phyloP scores from a whole-genome alignment of 2,329 filamentous ascomycete species.

The Aspergillus awamori region DNA sequence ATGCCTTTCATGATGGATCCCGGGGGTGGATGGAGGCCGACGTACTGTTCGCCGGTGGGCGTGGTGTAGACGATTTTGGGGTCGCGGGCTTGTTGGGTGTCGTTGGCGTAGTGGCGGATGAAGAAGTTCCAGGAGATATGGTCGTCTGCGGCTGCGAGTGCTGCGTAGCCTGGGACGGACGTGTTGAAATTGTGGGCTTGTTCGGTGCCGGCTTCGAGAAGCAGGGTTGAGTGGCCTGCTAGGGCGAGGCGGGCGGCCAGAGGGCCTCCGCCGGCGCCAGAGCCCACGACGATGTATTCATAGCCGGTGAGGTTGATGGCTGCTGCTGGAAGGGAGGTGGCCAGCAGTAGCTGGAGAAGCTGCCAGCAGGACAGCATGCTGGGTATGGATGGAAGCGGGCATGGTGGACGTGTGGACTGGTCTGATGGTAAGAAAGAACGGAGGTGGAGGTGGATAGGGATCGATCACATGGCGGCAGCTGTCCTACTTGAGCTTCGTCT shows the following conservation, averaged over 20 bases:
- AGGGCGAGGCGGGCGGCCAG: conserved; percentile 40
- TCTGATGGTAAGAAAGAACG: not conserved
- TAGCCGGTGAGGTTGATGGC: conserved; percentile 34
- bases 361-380: not conserved
- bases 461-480: too few species aligned
- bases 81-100: conserved; percentile 32
- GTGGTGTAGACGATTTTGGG: conserved; percentile 47
- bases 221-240: conserved; percentile 38
- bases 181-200: conserved; percentile 35
- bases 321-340: not conserved
- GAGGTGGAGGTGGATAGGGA: too few species aligned
- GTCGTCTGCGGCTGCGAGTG: conserved; percentile 34
- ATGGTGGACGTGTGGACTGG: not conserved
- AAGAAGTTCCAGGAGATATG: conserved; percentile 40
- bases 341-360: not conserved
- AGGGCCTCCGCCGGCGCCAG: conserved; percentile 41
- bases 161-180: conserved; percentile 33
- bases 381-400: not conserved
- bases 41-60: conserved; percentile 55
- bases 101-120: conserved; percentile 39
- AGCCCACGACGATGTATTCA: conserved; percentile 45
- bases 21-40: conserved; percentile 56
- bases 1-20: conserved; percentile 58
- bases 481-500: too few species aligned
- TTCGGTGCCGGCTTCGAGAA: conserved; percentile 45